Percentiles rank a stretch among this genome's conserved stretches.
phyloP scores from a whole-genome alignment of 306 rosid species.

The Pachyrhizus erosus region DNA sequence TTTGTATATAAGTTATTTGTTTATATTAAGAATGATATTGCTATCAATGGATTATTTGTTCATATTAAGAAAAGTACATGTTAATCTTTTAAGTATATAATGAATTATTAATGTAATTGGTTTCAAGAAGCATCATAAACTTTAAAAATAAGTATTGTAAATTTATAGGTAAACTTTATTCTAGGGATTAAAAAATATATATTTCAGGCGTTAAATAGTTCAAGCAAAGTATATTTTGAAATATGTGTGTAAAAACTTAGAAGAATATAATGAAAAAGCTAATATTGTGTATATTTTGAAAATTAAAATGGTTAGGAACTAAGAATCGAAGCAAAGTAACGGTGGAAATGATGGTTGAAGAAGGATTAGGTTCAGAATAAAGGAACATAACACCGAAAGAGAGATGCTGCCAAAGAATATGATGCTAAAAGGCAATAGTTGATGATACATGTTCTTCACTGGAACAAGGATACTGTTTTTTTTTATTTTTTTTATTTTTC shows the following conservation, averaged over 20 bases:
- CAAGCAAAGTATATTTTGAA: background rate
- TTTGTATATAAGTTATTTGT: too few relatives aligned
- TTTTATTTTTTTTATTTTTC: background rate
- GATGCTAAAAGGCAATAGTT: background rate
- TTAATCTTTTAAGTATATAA: too few relatives aligned
- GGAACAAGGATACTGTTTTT: background rate
- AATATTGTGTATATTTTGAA: background rate
- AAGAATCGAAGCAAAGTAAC: background rate
- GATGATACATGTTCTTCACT: background rate
- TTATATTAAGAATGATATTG: too few relatives aligned
- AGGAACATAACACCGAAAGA: constrained; percentile 2
- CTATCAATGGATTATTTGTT: too few relatives aligned
- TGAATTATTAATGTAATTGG: too few relatives aligned
- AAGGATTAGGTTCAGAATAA: background rate
- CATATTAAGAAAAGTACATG: too few relatives aligned
- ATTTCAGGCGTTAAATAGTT: background rate
- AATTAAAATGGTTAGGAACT: background rate
- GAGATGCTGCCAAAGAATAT: constrained; percentile 12
- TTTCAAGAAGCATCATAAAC: too few relatives aligned
- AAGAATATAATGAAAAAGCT: background rate
- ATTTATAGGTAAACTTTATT: too few relatives aligned
- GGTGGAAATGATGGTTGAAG: background rate
- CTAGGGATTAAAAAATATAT: too few relatives aligned
- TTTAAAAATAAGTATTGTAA: too few relatives aligned
- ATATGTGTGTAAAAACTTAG: background rate